Conservation (phyloP, 352 stramenopile genomes). For the Pythium myriotylum region DNA sequence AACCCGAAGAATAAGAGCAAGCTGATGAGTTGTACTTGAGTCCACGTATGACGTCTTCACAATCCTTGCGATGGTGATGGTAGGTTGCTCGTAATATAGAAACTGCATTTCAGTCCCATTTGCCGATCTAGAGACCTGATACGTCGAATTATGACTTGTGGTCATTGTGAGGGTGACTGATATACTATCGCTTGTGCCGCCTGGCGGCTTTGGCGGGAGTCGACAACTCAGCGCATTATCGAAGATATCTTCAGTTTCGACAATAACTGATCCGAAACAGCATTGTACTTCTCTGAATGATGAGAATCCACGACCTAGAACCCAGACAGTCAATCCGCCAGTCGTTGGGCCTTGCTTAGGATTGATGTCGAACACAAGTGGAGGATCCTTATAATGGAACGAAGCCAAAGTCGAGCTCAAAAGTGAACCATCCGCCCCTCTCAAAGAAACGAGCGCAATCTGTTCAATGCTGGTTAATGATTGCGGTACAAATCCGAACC, state of each 20-base stretch:
- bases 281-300: constrained; percentile 11
- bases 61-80: background rate
- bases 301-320: constrained; percentile 22
- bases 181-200: background rate
- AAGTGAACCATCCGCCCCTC: background rate
- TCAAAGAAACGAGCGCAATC: constrained; percentile 7
- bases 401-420: constrained; percentile 2
- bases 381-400: constrained; percentile 18
- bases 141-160: background rate
- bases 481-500: constrained; percentile 12
- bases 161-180: constrained; percentile 4
- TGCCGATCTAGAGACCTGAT: constrained; percentile 2
- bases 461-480: background rate
- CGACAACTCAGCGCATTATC: constrained; percentile 22
- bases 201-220: background rate
- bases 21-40: background rate
- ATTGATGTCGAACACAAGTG: background rate
- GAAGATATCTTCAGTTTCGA: constrained; percentile 8
- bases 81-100: constrained; percentile 2
- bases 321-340: constrained; percentile 16
- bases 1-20: constrained; percentile 3
- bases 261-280: constrained; percentile 6
- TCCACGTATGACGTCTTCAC: background rate
- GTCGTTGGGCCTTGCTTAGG: background rate
- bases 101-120: background rate